Evolutionary conservation across 1,284 basidiomycete genomes (phyloP).

Genomic region (Fistulina hepatica): DNA sequence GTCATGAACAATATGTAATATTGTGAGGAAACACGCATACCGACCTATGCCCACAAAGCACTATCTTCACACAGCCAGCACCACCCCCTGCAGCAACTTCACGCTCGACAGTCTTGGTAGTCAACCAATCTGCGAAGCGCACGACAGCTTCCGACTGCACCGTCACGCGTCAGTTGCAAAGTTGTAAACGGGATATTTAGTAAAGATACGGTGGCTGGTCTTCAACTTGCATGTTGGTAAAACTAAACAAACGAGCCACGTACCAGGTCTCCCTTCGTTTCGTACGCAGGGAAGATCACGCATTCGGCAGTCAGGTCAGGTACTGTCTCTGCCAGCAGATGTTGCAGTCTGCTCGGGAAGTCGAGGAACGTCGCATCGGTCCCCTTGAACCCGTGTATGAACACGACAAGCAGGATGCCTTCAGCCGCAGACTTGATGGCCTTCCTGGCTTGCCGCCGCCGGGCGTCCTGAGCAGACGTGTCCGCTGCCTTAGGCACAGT

Average conservation of each 20-base stretch:
- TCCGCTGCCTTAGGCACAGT: too few species aligned
- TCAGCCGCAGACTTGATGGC: background rate
- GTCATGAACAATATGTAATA: background rate
- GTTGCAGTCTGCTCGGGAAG: slow-evolving; percentile 69
- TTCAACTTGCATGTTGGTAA: slow-evolving; percentile 6
- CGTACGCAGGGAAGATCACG: slow-evolving; percentile 81
- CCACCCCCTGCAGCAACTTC: slow-evolving; percentile 68
- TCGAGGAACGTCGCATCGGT: slow-evolving; percentile 60
- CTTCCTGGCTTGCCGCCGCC: background rate
- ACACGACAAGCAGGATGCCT: slow-evolving; percentile 39
- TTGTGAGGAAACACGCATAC: slow-evolving; percentile 12
- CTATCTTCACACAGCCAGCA: slow-evolving; percentile 69
- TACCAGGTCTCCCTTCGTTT: slow-evolving; percentile 86
- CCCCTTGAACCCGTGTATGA: slow-evolving; percentile 47
- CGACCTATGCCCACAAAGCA: slow-evolving; percentile 87
- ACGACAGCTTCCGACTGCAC: slow-evolving; percentile 67
- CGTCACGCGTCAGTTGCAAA: too few species aligned
- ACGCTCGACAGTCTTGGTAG: slow-evolving; percentile 65
- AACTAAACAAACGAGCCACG: slow-evolving; percentile 21
- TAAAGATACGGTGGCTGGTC: background rate
- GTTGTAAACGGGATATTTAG: background rate
- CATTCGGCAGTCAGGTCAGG: slow-evolving; percentile 52
- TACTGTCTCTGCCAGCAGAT: slow-evolving; percentile 58
- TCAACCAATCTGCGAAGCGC: slow-evolving; percentile 83
- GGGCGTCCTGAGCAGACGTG: background rate